Evolutionary conservation across 2,329 filamentous ascomycete genomes (phyloP), one percentile per base, ranked within the genome.

Genomic region (Seiridium cupressi): DNA sequence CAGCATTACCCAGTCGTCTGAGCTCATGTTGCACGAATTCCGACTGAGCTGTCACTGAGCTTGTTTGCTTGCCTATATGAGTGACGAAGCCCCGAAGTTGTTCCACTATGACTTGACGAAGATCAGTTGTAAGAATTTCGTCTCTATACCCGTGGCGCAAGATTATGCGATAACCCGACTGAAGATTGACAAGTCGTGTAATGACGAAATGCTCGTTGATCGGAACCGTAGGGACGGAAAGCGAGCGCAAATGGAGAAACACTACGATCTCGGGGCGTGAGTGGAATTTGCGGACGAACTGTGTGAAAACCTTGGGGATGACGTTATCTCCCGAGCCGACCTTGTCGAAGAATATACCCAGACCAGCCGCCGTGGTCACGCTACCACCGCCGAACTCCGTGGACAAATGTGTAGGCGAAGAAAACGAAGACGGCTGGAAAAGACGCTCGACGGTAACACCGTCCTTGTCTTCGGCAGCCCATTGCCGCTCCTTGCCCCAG

Each of bases 321-420:
- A 62, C 44, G 0, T 82, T 82, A 4, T 79, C 81, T 0, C 53
- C 53, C 42, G 83, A 81, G 53, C 89, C 89, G 1, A 83, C 80
- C 72, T 92, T 92, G 74, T 92, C 89, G 70, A 92, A 91, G 76
- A 90, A 92, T 59, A 92, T 85, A 1, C 87, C 89, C 6, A 83
- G 81, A 40, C 78, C 89, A 59, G 77, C 77, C 46, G 83, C 81
- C 0, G 74, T 76, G 18, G 77, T 79, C 5, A 78, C 63, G 13
- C 69, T 66, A 2, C 74, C 72, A 40, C 75, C 73, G 49, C 77
- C 76, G 65, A 70, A 77, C 31, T 68, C 66, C 4, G 46, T 34
- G 2, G 60, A 38, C 26, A 62, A 36, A 26, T 31, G 35, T n/a
- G 51, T 51, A 44, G 79, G 76, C 1, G 79, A 78, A 51, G 32